phyloP scores from a whole-genome alignment of 2,329 filamentous ascomycete species.

The Calonectria crousiana region DNA sequence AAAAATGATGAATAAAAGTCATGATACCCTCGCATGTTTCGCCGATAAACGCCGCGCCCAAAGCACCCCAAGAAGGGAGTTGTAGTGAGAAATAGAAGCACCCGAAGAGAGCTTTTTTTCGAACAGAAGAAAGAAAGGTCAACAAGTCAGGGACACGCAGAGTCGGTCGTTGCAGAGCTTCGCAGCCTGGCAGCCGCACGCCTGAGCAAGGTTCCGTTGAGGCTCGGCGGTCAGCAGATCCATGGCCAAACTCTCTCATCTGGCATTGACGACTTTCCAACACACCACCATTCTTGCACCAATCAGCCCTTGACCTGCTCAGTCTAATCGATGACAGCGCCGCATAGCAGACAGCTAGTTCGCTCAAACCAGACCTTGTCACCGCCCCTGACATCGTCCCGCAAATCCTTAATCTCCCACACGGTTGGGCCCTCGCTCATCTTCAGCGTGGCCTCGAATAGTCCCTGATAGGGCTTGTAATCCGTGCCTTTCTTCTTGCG shows the following conservation, averaged over 20 bases:
- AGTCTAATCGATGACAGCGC: conserved; percentile 57
- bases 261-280: neutral
- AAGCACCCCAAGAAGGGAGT: conserved; percentile 41
- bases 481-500: conserved; percentile 54
- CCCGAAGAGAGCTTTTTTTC: conserved; percentile 30
- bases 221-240: neutral
- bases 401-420: conserved; percentile 65
- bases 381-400: conserved; percentile 60
- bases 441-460: conserved; percentile 64
- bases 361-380: conserved; percentile 67
- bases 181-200: neutral
- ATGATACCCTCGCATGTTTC: conserved; percentile 37
- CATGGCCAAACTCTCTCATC: neutral
- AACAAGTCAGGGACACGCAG: conserved; percentile 12
- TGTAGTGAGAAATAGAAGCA: conserved; percentile 38
- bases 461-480: conserved; percentile 62
- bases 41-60: conserved; percentile 44
- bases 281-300: neutral
- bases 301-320: neutral
- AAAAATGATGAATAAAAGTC: conserved; percentile 19
- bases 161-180: neutral
- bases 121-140: conserved; percentile 36
- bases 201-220: neutral
- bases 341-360: conserved; percentile 63
- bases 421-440: conserved; percentile 61